A percentile compares a stretch with the other conserved stretches of the same genome.
phyloP scores from a whole-genome alignment of 169 alveolate species.

The Eimeria praecox region DNA sequence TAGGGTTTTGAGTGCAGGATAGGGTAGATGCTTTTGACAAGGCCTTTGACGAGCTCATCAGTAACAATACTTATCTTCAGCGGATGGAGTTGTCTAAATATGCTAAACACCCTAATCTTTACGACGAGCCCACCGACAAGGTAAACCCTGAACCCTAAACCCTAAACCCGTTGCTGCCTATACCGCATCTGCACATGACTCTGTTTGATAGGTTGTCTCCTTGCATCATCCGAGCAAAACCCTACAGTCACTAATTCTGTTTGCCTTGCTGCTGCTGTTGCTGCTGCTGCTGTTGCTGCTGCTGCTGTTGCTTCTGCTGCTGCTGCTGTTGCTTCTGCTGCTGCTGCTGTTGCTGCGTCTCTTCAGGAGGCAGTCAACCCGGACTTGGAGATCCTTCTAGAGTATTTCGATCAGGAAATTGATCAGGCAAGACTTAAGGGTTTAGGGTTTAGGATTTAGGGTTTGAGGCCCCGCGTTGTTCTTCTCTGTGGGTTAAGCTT shows the following conservation, averaged over 20 bases:
- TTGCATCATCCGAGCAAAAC: too few species aligned
- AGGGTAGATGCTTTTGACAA: conserved; percentile 86
- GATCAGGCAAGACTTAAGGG: conserved; percentile 85
- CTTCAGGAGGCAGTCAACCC: conserved; percentile 83
- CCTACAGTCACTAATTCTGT: too few species aligned
- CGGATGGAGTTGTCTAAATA: conserved; percentile 76
- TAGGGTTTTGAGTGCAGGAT: conserved; percentile 67
- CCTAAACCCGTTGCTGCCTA: background rate
- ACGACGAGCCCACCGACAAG: conserved; percentile 67
- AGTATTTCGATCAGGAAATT: conserved; percentile 93
- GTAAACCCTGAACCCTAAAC: conserved; percentile 51
- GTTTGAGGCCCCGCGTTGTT: background rate
- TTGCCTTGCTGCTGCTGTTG: too few species aligned
- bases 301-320: conserved; percentile 14
- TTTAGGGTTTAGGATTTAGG: background rate
- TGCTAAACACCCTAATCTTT: conserved; percentile 57
- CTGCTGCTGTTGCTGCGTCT: conserved; percentile 10
- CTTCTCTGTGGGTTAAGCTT: background rate
- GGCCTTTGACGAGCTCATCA: conserved; percentile 86
- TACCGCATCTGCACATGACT: background rate
- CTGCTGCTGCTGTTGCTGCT: conserved; percentile 39
- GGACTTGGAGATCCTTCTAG: conserved; percentile 90
- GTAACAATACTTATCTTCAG: conserved; percentile 83
- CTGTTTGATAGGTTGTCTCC: background rate
- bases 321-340: conserved; percentile 53